phyloP scores from a whole-genome alignment of 1,139 yeast species.

The Debaryomyces fabryi region DNA sequence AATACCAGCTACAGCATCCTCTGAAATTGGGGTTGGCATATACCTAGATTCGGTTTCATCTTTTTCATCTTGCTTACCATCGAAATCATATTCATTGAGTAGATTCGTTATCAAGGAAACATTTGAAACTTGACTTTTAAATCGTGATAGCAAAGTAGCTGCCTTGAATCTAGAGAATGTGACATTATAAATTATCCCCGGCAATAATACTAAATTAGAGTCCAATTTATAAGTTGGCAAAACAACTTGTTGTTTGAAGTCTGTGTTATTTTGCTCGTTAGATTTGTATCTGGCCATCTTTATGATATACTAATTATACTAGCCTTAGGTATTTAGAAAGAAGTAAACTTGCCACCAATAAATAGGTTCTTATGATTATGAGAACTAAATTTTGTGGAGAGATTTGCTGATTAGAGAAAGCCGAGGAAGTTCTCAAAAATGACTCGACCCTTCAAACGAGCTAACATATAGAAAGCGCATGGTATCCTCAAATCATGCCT shows the following conservation, averaged over 20 bases:
- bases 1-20: slow-evolving; percentile 42
- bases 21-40: slow-evolving; percentile 31
- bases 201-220: slow-evolving; percentile 54
- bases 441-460: neutral
- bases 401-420: slow-evolving; percentile 4
- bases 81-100: slow-evolving; percentile 39
- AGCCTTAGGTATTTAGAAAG: neutral
- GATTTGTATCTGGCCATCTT: slow-evolving; percentile 11
- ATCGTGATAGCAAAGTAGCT: slow-evolving; percentile 47
- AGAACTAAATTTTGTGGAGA: slow-evolving; percentile 3
- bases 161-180: slow-evolving; percentile 54
- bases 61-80: slow-evolving; percentile 21
- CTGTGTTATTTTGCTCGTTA: neutral
- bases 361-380: slow-evolving; percentile 2
- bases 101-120: slow-evolving; percentile 36
- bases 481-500: neutral
- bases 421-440: slow-evolving; percentile 5
- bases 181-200: slow-evolving; percentile 63
- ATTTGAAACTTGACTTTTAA: slow-evolving; percentile 30
- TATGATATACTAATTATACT: neutral
- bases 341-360: slow-evolving; percentile 3
- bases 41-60: slow-evolving; percentile 18
- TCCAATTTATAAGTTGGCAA: slow-evolving; percentile 48
- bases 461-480: too few species aligned
- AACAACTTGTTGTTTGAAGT: slow-evolving; percentile 22